Base-by-base conservation (phyloP, 2,329 filamentous ascomycete genomes). In the Pestalotiopsis sp. region DNA sequence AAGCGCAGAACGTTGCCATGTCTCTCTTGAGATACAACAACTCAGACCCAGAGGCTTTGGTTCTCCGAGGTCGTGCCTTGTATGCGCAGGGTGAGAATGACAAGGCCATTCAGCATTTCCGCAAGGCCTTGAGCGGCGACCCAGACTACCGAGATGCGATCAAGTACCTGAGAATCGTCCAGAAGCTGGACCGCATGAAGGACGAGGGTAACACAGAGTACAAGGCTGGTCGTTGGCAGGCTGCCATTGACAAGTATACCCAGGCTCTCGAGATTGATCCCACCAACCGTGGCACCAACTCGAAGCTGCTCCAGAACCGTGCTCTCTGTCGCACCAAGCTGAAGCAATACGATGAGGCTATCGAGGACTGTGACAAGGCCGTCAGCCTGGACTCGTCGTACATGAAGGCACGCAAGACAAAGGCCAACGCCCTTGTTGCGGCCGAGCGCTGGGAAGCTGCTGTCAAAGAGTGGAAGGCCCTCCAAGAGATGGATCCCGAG, bases 71-170 rank as follows among this genome's bases (percentile, higher is more conserved):
- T 27, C 90, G 94, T 71, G 92, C 94, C 17, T 87, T 97, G 64
- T 98, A 98, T 76, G 91, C 91, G 3, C 93, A 96, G 78, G 96
- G 96, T 38, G 96, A 99, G 74, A 97, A 97, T 76, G 93, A 97
- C 2, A 97, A 98, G 85, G 95, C 96, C 1, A 88, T 97, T 58
- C 93, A 95, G 78, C 93, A 97, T 80, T 96, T 98, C 84, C 90
- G 94, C 72, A 93, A 96, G 83, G 96, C 95, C 23, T 84, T 97
- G 68, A 92, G 87, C 79, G 94, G 95, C 79, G 96, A 98, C 75
- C 96, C 96, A 9, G 96, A 99, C 80, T 96, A 93, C 84, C 91
- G 90, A 75, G 91, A 93, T 71, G 95, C 95, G 7, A 89, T 97
- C 75, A 97, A 94, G 83, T 95, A 93, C 83, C 85, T 98, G 70